Percentiles rank a stretch among this genome's conserved stretches.
Evolutionary conservation across 352 stramenopile species (phyloP).

Genomic region (Plasmopara muralis): DNA sequence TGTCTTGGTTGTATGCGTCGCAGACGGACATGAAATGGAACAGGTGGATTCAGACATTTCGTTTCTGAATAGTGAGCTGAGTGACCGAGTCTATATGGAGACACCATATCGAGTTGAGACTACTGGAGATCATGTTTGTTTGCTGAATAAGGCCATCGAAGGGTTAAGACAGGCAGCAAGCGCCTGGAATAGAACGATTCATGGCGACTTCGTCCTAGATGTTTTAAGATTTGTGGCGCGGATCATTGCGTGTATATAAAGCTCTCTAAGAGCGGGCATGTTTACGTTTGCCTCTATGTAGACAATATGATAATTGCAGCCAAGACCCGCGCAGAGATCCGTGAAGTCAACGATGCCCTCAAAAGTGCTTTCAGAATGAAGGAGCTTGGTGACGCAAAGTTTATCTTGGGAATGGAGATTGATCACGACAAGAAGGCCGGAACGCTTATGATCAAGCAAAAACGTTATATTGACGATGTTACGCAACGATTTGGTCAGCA

Average conservation of each 20-base stretch:
- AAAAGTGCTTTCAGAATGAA: constrained; percentile 10
- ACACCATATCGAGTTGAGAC: constrained; percentile 21
- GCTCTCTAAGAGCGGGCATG: background rate
- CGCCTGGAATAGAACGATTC: constrained; percentile 15
- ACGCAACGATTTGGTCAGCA: constrained; percentile 7
- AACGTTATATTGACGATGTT: background rate
- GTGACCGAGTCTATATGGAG: too few species aligned
- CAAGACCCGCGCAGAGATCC: constrained; percentile 6
- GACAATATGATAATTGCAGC: background rate
- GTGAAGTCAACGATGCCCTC: background rate
- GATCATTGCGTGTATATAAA: constrained; percentile 10
- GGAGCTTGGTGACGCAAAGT: constrained; percentile 9
- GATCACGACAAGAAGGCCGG: constrained; percentile 3
- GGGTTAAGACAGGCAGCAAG: constrained; percentile 18
- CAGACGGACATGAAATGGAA: constrained; percentile 3
- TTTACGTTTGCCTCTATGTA: constrained; percentile 10
- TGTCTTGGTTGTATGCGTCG: constrained; percentile 6
- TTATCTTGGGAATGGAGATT: constrained; percentile 23
- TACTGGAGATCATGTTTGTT: constrained; percentile 5
- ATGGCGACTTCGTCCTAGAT: too few species aligned
- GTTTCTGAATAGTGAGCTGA: too few species aligned
- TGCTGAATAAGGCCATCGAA: constrained; percentile 15
- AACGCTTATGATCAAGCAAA: constrained; percentile 6
- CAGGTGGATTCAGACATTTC: constrained; percentile 33
- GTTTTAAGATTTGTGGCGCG: constrained; percentile 4